Base-by-base conservation (phyloP, 2,329 filamentous ascomycete genomes). In the Coleophoma eucalyptorum region DNA sequence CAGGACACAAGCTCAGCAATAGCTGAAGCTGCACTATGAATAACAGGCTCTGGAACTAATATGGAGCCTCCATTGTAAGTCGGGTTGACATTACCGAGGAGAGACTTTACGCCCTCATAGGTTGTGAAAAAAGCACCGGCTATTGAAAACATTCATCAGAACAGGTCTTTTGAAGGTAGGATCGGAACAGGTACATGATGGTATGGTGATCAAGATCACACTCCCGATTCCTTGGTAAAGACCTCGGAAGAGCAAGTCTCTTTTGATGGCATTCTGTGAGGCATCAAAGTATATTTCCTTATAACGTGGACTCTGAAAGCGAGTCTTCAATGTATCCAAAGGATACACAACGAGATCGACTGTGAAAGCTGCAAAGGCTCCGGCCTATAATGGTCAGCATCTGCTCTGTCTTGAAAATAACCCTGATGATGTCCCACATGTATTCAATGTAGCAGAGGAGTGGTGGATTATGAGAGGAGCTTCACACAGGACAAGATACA, bases 81-180 rank as follows among this genome's bases (percentile, higher is more conserved):
- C 0, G 73, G 72, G 3, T 80, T 73, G 41, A 75, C 76, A 35
- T 75, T 67, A 15, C 76, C 74, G 2, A 95, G 75, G 3, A 80
- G 67, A 3, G 73, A 70, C 68, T 95, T 96, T 18, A 84, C 76
- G 43, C 78, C 83, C 70, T 96, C 91, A 67, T 96, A 96, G 1
- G 89, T 92, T 2, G 88, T 91, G 70, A 96, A 96, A 74, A 96
- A 96, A 11, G 90, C 78, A 53, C 90, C 90, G 47, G 90, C 88
- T 87, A 21, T n/a, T 16, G 58, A 46, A 16, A 11, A 18, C 18
- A 38, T 67, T 49, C 26, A 26, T 26, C 26, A 26, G 26, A 65
- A 58, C 20, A n/a, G 40, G 15, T 35, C 32, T 15, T 11, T 16
- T 19, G 19, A 37, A 15, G n/a, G 35, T 21, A 42, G 12, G 18